Conservation (phyloP, 106 monocot species). For the Acanthochlamys bracteata region DNA sequence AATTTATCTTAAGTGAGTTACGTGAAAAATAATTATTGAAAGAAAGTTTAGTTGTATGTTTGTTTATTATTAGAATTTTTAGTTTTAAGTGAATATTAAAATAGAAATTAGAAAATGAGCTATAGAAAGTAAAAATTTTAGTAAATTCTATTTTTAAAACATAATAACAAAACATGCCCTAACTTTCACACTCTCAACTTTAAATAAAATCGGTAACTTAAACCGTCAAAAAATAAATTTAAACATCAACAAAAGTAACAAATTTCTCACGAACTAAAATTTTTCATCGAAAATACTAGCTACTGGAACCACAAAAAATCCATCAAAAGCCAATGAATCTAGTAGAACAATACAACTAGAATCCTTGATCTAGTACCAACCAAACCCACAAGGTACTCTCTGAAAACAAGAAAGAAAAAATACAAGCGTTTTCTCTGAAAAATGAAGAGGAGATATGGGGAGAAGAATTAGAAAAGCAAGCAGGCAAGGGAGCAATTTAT, state of each 20-base stretch:
- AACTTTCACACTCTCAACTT: not conserved
- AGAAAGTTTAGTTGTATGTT: too few species aligned
- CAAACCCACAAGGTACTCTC: not conserved
- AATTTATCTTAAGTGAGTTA: too few species aligned
- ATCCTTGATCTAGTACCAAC: constrained; percentile 6
- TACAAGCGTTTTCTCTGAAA: not conserved
- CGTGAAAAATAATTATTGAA: too few species aligned
- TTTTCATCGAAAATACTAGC: too few species aligned
- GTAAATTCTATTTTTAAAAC: too few species aligned
- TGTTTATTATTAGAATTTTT: too few species aligned
- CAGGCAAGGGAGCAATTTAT: not conserved
- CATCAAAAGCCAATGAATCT: not conserved
- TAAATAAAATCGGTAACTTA: not conserved
- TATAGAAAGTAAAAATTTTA: too few species aligned
- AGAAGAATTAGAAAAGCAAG: not conserved
- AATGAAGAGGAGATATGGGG: not conserved
- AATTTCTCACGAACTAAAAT: not conserved
- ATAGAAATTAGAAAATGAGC: too few species aligned
- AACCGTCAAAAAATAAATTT: not conserved
- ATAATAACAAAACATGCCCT: too few species aligned
- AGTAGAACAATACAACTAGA: not conserved
- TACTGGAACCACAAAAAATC: not conserved
- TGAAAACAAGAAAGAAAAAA: not conserved
- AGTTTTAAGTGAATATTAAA: too few species aligned
- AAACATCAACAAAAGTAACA: not conserved